A percentile compares a stretch with the other conserved stretches of the same genome.
Evolutionary conservation across 225 moss, liverwort and hornwort genomes (phyloP).

Genomic region (Polytrichum commune): DNA sequence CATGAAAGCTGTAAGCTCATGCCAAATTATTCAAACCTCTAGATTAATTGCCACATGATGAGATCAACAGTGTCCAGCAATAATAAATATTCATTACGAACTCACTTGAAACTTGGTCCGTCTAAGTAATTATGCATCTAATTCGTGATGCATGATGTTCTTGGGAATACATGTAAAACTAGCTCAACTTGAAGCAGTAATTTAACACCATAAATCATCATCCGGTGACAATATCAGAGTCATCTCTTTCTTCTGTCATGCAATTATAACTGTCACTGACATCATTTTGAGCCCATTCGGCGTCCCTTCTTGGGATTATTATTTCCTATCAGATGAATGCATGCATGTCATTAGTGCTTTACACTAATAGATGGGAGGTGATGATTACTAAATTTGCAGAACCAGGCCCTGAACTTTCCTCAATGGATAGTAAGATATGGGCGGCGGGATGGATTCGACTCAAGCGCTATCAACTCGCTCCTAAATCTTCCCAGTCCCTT

Average conservation of each 20-base stretch:
- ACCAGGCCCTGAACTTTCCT: neutral
- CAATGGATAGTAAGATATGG: slow-evolving; percentile 3
- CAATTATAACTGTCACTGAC: neutral
- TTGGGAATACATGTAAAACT: neutral
- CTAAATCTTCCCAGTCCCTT: neutral
- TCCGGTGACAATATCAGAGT: neutral
- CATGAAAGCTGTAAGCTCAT: slow-evolving; percentile 7
- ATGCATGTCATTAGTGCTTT: neutral
- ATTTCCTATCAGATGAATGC: too few relatives aligned
- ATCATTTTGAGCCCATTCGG: neutral
- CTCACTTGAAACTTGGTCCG: too few relatives aligned
- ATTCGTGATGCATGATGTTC: neutral
- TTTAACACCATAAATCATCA: neutral
- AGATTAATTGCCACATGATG: neutral
- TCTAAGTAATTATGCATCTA: too few relatives aligned
- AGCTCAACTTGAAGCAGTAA: neutral
- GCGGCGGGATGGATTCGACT: slow-evolving; percentile 26
- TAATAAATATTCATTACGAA: too few relatives aligned
- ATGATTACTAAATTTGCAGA: neutral
- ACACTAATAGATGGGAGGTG: neutral
- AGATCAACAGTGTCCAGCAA: neutral
- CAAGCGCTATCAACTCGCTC: fast-evolving
- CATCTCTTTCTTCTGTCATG: neutral
- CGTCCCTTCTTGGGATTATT: neutral
- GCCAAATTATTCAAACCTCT: neutral